Percentiles rank a stretch among this genome's conserved stretches.
Conservation (phyloP, 805 yeast species). For the Phaffomyces antillensis region DNA sequence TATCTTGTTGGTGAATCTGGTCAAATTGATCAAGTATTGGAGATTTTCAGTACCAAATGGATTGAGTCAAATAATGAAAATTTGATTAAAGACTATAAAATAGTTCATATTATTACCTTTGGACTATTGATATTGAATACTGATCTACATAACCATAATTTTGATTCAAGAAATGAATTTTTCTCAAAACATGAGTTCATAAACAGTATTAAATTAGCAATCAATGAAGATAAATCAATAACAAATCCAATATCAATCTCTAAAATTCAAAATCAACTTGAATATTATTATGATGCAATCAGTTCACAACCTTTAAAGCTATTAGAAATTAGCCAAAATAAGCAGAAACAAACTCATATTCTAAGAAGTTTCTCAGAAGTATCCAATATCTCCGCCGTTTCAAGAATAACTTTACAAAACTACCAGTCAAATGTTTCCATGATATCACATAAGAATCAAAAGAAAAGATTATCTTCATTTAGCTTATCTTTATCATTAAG, state of each 20-base stretch:
- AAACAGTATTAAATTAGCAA: conserved; percentile 42
- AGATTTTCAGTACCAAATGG: conserved; percentile 64
- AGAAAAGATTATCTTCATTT: conserved; percentile 20
- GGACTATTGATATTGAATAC: conserved; percentile 69
- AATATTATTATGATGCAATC: conserved; percentile 32
- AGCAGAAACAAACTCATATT: conserved; percentile 4
- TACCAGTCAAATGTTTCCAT: conserved; percentile 14
- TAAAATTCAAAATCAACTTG: conserved; percentile 11
- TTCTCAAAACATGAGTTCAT: conserved; percentile 39
- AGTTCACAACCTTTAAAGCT: conserved; percentile 16
- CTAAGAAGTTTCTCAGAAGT: conserved; percentile 7
- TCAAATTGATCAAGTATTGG: conserved; percentile 67
- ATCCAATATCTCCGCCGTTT: conserved; percentile 1
- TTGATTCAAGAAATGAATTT: conserved; percentile 25
- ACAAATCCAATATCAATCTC: neutral
- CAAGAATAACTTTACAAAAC: neutral
- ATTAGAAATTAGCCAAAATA: neutral
- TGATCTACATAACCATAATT: conserved; percentile 52
- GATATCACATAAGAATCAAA: conserved; percentile 11
- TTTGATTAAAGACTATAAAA: conserved; percentile 42
- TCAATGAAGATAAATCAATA: conserved; percentile 21
- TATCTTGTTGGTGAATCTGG: conserved; percentile 80
- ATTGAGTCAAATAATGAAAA: conserved; percentile 38
- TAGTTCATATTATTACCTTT: conserved; percentile 69
- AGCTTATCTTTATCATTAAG: conserved; percentile 16